These are phyloP conservation scores for Emydomyces testavorans DNA, from an alignment of 2,329 filamentous ascomycete species.

Conservation along the genomic window DNA sequence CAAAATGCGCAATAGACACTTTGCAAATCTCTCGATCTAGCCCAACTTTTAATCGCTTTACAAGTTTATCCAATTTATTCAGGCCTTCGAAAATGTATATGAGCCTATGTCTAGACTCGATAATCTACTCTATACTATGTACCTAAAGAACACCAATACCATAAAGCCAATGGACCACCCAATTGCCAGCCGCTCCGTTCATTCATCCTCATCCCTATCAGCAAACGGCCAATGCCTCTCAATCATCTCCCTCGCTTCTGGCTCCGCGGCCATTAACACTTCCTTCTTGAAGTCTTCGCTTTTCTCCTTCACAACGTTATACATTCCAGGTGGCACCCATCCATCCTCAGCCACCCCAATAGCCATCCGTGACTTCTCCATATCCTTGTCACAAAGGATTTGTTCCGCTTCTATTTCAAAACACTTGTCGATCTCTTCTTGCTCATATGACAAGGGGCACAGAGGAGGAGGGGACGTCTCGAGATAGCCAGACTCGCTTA, in stretches of 20 bases:
- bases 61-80: too few relatives aligned
- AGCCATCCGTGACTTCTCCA: conserved; percentile 1
- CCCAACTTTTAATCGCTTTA: too few relatives aligned
- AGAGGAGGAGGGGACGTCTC: neutral
- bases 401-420: conserved; percentile 4
- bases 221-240: conserved; percentile 12
- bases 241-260: conserved; percentile 5
- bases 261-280: conserved; percentile 6
- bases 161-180: too few relatives aligned
- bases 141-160: too few relatives aligned
- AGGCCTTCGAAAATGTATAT: too few relatives aligned
- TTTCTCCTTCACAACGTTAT: conserved; percentile 3
- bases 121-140: too few relatives aligned
- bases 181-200: neutral
- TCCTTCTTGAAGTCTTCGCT: conserved; percentile 2
- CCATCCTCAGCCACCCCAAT: conserved; percentile 11
- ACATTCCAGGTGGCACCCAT: conserved; percentile 7
- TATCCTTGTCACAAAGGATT: conserved; percentile 3
- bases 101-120: too few relatives aligned
- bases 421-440: neutral
- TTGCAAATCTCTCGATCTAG: too few relatives aligned
- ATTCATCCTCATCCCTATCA: conserved; percentile 12
- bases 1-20: too few relatives aligned
- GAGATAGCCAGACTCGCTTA: neutral
- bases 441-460: neutral